Evolutionary conservation across 768 basidiomycete species (phyloP), one percentile per base, ranked within the genome.

Genomic region (Scleroderma citrinum): DNA sequence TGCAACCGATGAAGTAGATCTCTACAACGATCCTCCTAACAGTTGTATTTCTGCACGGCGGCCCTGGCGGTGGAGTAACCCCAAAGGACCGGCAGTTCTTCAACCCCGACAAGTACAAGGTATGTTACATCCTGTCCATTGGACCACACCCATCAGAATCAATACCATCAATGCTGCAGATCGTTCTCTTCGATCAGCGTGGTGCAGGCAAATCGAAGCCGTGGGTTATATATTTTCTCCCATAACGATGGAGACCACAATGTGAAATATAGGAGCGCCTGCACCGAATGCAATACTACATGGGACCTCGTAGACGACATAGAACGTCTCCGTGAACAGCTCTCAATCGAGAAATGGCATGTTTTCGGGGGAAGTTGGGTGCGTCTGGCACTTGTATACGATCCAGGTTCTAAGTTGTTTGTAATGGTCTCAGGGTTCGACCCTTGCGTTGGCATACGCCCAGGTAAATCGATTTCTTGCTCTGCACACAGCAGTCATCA

Each of bases 321-420:
- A 10, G 94, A 97, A 63, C 84, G 72, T 58, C 69, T 95, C 21
- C 77, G 94, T 49, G 73, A 84, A 61, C 77, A 86, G 50, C 76
- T 97, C 14, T 69, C 69, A 36, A 76, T 97, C 48, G 83, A 89
- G 17, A 89, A 82, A 60, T 96, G 92, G 93, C 83, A 94, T 49
- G 89, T 96, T 23, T 96, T 97, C 61, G 94, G 94, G 24, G 93
- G 93, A 8, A 90, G 86, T 43, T 95, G 93, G 92, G 87, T 86
- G 56, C 44, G 72, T 50, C 21, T n/a, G 5, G 19, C 20, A 43
- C 5, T 14, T 26, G 39, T 43, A 8, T 19, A 21, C 8, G 32
- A 21, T 13, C n/a, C 43, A 37, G 11, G 13, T 20, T 21, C 6
- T 14, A 23, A 32, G 44, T 49, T 8, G 5, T 29, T 29, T 29